Base-by-base conservation (phyloP, 2,329 filamentous ascomycete species). In the Diaporthe ampelina region DNA sequence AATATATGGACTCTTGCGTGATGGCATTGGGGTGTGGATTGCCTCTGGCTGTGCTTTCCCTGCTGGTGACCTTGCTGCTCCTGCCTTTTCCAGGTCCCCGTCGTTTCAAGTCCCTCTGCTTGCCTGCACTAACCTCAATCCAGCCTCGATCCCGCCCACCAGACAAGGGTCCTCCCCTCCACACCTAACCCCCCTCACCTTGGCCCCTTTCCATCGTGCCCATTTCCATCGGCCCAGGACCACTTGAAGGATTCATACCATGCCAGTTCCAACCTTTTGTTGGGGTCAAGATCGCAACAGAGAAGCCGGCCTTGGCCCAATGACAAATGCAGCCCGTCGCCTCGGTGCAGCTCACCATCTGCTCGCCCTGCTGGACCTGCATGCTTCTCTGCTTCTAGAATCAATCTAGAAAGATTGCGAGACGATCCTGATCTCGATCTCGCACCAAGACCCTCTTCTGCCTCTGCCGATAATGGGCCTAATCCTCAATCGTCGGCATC, bases 401-500 rank as follows among this genome's bases (percentile, higher is more conserved):
- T 61, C 69, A 71, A 52, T 71, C 69, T 71, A 71, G 69, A 71
- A 71, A 71, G 69, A 58, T 61, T 71, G 58, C 32, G 43, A 43
- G 48, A 71, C 43, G 43, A 61, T 59, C 68, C 32, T 59, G 56
- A 58, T 59, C 69, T 52, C 56, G 69, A 71, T 71, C 43, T 15
- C 29, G 40, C 29, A 21, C 45, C 48, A 29, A 29, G 43, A 37
- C 45, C 37, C 29, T 68, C 32, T 48, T n/a, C 24, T 17, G 17
- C 37, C 29, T 68, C 32, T 48, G 35, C 24, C 17, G 17, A 32
- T 26, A 52, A 37, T 67, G 61, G 45, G 26, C 29, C 61, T 52
- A n/a, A 45, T 29, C 61, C 61, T 50, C 43, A 67, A 52, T 19
- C 21, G 11, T 67, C 29, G 45, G 13, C 26, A 29, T 67, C 63